Conservation (phyloP, 192 early-diverging fungal genomes). For the Radiomyces spectabilis region DNA sequence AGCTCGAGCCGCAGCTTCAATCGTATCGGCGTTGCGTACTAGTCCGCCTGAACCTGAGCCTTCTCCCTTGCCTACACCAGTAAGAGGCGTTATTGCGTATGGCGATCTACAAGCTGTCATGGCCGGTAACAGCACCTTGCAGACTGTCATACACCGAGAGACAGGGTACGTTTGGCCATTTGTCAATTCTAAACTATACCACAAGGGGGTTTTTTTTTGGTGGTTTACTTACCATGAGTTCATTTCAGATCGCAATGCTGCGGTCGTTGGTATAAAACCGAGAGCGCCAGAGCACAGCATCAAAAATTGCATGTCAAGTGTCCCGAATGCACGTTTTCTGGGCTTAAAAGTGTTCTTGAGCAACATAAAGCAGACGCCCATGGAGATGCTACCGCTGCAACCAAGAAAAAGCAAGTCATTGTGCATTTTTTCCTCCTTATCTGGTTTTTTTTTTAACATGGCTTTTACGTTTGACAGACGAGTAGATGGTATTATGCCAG, state of each 20-base stretch:
- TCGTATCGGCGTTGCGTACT: too few species aligned
- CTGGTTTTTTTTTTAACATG: neutral
- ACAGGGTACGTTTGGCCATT: too few species aligned
- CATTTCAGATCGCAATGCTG: conserved; percentile 2
- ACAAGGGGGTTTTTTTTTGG: neutral
- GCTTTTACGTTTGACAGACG: neutral
- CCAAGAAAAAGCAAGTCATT: conserved; percentile 10
- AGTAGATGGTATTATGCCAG: conserved; percentile 19
- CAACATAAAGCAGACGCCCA: conserved; percentile 3
- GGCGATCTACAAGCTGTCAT: neutral
- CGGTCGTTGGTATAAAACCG: conserved; percentile 3
- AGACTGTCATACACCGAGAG: too few species aligned
- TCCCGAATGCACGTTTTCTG: conserved; percentile 7
- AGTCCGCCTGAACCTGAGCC: neutral
- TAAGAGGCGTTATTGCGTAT: neutral
- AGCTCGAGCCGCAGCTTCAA: neutral
- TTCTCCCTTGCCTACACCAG: neutral
- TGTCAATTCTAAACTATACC: neutral
- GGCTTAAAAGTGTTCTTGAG: neutral
- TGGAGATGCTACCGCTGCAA: neutral
- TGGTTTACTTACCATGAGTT: neutral
- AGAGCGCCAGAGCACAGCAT: conserved; percentile 7
- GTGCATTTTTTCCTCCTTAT: neutral
- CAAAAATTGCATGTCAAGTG: conserved; percentile 18
- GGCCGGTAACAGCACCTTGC: too few species aligned